Evolutionary conservation across 805 yeast species (phyloP), one percentile per base, ranked within the genome.

Genomic region (Debaryomyces prosopidis): DNA sequence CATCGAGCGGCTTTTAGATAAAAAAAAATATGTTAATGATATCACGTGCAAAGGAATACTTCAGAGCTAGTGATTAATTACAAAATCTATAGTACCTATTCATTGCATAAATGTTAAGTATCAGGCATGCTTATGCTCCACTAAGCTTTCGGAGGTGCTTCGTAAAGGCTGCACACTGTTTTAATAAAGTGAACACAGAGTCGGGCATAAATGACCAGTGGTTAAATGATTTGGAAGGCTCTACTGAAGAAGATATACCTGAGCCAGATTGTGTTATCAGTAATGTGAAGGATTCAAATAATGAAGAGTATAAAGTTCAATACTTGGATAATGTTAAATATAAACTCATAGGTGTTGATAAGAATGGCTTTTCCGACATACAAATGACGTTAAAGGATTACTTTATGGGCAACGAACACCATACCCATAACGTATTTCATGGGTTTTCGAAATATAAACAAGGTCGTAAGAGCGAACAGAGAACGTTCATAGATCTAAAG

Each of bases 401-500:
- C 53, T 70, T 72, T 47, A 53, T 55, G 43, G 76, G 75, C 5
- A 72, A 71, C 44, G 54, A 59, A 4, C 73, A 71, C 49, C 74
- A 71, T 50, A 59, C 68, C 3, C 68, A 66, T 47, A 70, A 66
- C 50, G 68, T 70, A 4, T 63, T 69, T 47, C 56, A 58, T 37
- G 70, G 69, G n/a, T 63, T 61, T 26, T 53, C 54, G 34, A 62
- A 56, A 42, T 52, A 46, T 52, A 43, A 56, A 33, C 66, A 62
- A 47, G 75, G 68, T 9, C 61, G 62, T 42, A 56, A 58, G 40
- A 58, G 65, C 2, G 76, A 70, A 43, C 70, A 64, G 47, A 52
- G 71, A 32, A 67, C 74, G 30, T 72, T 72, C 48, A 68, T 65
- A 1, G 97, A 91, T 61, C 66, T 89, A 3, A 77, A 85, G 47